These are phyloP conservation scores for Pleurotus giganteus DNA, from an alignment of 768 basidiomycete genomes.

Conservation along the genomic window DNA sequence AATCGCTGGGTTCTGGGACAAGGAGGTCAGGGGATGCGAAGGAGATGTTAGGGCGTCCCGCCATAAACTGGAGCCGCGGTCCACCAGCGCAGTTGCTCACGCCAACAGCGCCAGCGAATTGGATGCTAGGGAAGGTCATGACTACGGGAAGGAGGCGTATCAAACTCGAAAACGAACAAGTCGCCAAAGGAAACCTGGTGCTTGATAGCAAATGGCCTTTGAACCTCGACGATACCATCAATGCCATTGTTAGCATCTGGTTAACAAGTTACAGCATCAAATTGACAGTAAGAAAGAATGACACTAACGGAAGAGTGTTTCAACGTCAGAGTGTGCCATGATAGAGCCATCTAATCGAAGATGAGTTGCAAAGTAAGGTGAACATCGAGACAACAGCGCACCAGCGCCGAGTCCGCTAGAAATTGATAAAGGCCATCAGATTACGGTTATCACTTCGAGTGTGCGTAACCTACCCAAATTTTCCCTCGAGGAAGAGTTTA, in stretches of 20 bases:
- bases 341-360: constrained; percentile 20
- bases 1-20: constrained; percentile 22
- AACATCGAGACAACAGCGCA: constrained; percentile 5
- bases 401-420: constrained; percentile 22
- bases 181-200: constrained; percentile 34
- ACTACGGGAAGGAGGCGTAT: not conserved
- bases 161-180: constrained; percentile 22
- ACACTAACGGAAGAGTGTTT: constrained; percentile 20
- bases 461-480: constrained; percentile 20
- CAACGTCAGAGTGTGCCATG: constrained; percentile 22
- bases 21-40: constrained; percentile 28
- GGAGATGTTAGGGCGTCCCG: constrained; percentile 33
- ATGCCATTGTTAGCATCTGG: constrained; percentile 23
- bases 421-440: not conserved
- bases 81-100: constrained; percentile 42
- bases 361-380: not conserved
- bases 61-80: constrained; percentile 38
- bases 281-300: not conserved
- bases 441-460: not conserved
- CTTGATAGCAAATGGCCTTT: constrained; percentile 27
- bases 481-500: constrained; percentile 15
- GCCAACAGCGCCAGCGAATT: constrained; percentile 46
- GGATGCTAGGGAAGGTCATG: constrained; percentile 28
- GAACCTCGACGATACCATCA: constrained; percentile 29
- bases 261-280: not conserved